phyloP scores from a whole-genome alignment of 2,329 filamentous ascomycete species.

The Xylariales sp. region DNA sequence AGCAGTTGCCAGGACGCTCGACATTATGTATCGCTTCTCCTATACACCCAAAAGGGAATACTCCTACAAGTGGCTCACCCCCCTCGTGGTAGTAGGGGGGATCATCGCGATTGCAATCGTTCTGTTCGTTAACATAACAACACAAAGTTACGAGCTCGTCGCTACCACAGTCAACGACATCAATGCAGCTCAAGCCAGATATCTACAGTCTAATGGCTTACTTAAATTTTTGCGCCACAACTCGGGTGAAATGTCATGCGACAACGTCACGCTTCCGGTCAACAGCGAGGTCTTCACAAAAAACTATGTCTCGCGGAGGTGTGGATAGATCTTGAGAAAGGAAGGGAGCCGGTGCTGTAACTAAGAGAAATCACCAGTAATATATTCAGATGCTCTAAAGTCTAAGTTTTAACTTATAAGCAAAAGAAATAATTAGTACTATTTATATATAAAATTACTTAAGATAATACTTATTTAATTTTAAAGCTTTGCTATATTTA shows the following conservation, averaged over 20 bases:
- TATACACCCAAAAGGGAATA: constrained; percentile 36
- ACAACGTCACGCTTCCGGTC: constrained; percentile 21
- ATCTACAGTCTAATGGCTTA: not conserved
- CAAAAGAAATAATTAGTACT: too few relatives aligned
- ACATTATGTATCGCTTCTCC: constrained; percentile 20
- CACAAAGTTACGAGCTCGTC: constrained; percentile 26
- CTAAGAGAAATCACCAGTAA: too few relatives aligned
- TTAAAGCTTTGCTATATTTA: too few relatives aligned
- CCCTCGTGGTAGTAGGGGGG: constrained; percentile 32
- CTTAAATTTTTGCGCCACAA: not conserved
- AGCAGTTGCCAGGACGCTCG: constrained; percentile 6
- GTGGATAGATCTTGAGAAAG: too few relatives aligned
- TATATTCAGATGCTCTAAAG: too few relatives aligned
- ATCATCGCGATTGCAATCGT: constrained; percentile 35
- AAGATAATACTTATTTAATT: too few relatives aligned
- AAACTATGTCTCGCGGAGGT: too few relatives aligned
- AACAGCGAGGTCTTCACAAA: constrained; percentile 31
- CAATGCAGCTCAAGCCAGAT: not conserved
- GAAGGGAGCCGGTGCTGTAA: too few relatives aligned
- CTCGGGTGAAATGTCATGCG: constrained; percentile 9
- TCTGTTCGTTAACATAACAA: constrained; percentile 29
- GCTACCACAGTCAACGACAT: constrained; percentile 15
- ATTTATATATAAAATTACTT: too few relatives aligned
- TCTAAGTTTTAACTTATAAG: too few relatives aligned
- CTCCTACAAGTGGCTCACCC: constrained; percentile 40